phyloP scores from a whole-genome alignment of 2,329 filamentous ascomycete genomes.

The Diaporthe eres region DNA sequence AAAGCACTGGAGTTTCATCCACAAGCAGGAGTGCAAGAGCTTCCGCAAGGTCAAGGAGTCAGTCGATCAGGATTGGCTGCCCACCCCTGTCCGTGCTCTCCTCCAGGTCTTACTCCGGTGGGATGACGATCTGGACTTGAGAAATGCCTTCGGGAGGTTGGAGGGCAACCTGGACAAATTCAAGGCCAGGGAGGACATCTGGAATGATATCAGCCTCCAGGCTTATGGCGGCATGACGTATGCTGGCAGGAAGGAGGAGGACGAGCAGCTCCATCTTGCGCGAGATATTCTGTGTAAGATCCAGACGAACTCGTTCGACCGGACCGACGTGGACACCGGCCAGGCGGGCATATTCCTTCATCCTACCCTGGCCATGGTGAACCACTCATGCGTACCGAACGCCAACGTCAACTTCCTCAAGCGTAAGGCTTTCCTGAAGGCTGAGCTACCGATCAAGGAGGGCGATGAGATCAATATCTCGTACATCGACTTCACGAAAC shows the following conservation, averaged over 20 bases:
- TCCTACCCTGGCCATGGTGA: slow-evolving; percentile 69
- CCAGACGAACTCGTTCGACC: slow-evolving; percentile 73
- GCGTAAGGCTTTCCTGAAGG: slow-evolving; percentile 64
- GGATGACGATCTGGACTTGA: slow-evolving; percentile 49
- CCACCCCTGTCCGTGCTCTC: slow-evolving; percentile 69
- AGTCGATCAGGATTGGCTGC: slow-evolving; percentile 55
- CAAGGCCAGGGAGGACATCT: slow-evolving; percentile 52
- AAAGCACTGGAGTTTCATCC: slow-evolving; percentile 65
- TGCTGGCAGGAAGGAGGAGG: slow-evolving; percentile 54
- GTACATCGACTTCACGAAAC: slow-evolving; percentile 69
- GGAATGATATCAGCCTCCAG: slow-evolving; percentile 65
- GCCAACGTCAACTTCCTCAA: slow-evolving; percentile 70
- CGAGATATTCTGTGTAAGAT: slow-evolving; percentile 70
- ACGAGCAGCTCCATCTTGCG: slow-evolving; percentile 56
- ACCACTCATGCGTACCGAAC: slow-evolving; percentile 75
- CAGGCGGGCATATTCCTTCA: slow-evolving; percentile 70
- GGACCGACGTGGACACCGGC: slow-evolving; percentile 66
- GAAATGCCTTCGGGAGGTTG: slow-evolving; percentile 54
- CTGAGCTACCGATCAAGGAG: slow-evolving; percentile 61
- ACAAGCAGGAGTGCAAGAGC: slow-evolving; percentile 68
- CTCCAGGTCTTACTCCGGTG: slow-evolving; percentile 64
- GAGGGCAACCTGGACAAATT: slow-evolving; percentile 63
- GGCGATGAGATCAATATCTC: slow-evolving; percentile 73
- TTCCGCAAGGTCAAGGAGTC: slow-evolving; percentile 54
- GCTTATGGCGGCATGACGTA: slow-evolving; percentile 65